Base-by-base conservation (phyloP, 1,284 basidiomycete genomes). In the Puccinia hordei region DNA sequence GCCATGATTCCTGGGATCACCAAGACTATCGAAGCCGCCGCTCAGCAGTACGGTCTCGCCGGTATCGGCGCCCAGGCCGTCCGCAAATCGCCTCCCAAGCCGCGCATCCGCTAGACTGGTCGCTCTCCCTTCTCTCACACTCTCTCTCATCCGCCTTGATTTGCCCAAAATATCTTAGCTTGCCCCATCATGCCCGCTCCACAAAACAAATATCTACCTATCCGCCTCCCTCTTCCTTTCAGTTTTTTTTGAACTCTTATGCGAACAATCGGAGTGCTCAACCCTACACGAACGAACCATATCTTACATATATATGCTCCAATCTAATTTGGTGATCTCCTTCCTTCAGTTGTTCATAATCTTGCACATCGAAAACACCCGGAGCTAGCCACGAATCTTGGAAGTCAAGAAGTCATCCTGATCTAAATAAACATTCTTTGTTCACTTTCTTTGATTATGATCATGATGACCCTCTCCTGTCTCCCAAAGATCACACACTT, bases 11-110 rank as follows among this genome's bases (percentile, higher is more conserved):
- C 55, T 8, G 10, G 6, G 4, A 63, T 75, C 44, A 65, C 38
- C 17, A 15, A 61, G 41, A 24, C 55, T 30, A 65, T 63, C 41
- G 55, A 41, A 27, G 57, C 55, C 17, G 73, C 73, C 46, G 73
- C 73, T 27, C 15, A 30, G 15, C 41, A 38, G 30, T 75, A 65
- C 57, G 73, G 73, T 10, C 61, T 75, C n/a, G n/a, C 10, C 19
- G 73, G 73, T 17, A 75, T 61, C 44, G 73, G 73, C 24, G 19
- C 73, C 10, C 33, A 63, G 12, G 73, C 73, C 24, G 73, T 75
- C 17, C 41, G 27, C n/a, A 68, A 68, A 51, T 27, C 41, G n/a
- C n/a, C n/a, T 8, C 59, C 59, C 17, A 63, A 63, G 17, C 33
- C 5, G 1, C 33, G 57, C 8, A 30, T 30, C 46, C 46, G 57